These are phyloP conservation scores for Rhynchosporium graminicola DNA, from an alignment of 2,329 filamentous ascomycete species.

Conservation along the genomic window DNA sequence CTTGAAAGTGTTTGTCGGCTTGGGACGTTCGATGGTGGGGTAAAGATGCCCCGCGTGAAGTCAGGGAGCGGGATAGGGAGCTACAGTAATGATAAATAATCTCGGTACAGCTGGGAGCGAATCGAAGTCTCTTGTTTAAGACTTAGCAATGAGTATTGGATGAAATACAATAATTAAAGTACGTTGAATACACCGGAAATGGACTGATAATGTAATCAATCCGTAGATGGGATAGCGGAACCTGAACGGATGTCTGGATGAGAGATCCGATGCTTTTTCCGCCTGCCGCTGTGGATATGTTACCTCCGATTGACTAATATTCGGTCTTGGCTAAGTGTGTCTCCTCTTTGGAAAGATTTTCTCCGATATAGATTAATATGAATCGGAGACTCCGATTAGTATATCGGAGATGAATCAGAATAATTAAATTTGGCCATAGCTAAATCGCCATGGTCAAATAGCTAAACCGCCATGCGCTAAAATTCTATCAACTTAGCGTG, in stretches of 20 bases:
- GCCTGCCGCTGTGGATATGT: background rate
- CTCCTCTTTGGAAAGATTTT: too few relatives aligned
- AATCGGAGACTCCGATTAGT: too few relatives aligned
- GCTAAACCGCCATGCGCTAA: too few relatives aligned
- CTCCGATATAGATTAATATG: too few relatives aligned
- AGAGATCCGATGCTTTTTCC: slow-evolving; percentile 6
- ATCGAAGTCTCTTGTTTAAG: background rate
- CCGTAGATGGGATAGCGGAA: background rate
- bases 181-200: too few relatives aligned
- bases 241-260: background rate
- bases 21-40: slow-evolving; percentile 29
- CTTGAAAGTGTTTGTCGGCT: background rate
- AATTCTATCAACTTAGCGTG: too few relatives aligned
- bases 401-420: too few relatives aligned
- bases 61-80: slow-evolving; percentile 23
- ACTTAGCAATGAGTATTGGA: background rate
- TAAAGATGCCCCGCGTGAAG: slow-evolving; percentile 31
- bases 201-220: background rate
- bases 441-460: too few relatives aligned
- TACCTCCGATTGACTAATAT: background rate
- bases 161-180: background rate
- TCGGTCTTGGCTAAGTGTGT: background rate
- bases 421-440: too few relatives aligned
- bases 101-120: slow-evolving; percentile 1
- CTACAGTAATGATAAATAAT: background rate